These are phyloP conservation scores for Botrytis cinerea DNA, from an alignment of 2,329 filamentous ascomycete genomes.

Conservation along the genomic window DNA sequence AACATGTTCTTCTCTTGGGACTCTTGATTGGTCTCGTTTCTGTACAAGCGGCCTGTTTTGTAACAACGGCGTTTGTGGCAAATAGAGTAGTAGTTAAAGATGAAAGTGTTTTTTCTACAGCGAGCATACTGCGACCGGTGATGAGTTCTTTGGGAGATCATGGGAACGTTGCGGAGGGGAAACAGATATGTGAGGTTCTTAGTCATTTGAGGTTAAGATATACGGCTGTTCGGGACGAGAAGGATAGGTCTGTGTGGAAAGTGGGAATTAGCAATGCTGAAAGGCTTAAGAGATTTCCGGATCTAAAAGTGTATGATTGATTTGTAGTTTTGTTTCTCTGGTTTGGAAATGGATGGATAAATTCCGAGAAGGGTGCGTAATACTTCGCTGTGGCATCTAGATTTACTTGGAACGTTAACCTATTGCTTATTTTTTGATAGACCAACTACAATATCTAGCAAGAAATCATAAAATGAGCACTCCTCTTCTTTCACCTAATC, in stretches of 20 bases:
- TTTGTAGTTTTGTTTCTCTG: no score
- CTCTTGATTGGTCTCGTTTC: neutral
- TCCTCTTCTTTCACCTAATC: neutral
- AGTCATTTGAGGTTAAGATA: neutral
- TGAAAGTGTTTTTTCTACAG: neutral
- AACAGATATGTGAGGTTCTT: neutral
- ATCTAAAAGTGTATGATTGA: neutral
- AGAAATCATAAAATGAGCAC: neutral
- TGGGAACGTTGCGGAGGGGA: neutral
- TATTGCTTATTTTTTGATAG: neutral
- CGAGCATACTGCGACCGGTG: neutral
- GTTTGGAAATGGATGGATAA: neutral
- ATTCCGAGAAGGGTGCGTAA: neutral
- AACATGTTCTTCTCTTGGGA: neutral
- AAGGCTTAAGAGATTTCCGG: neutral
- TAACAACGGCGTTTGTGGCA: neutral
- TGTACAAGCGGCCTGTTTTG: neutral
- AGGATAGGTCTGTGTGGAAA: neutral
- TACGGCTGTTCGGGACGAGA: neutral
- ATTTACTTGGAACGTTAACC: neutral
- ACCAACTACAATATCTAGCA: neutral
- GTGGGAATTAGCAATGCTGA: neutral
- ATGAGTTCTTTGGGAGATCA: neutral
- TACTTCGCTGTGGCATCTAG: neutral
- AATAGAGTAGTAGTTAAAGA: neutral